Base-by-base conservation (phyloP, 139 green algal genomes). In the Picochlorum sp. region DNA sequence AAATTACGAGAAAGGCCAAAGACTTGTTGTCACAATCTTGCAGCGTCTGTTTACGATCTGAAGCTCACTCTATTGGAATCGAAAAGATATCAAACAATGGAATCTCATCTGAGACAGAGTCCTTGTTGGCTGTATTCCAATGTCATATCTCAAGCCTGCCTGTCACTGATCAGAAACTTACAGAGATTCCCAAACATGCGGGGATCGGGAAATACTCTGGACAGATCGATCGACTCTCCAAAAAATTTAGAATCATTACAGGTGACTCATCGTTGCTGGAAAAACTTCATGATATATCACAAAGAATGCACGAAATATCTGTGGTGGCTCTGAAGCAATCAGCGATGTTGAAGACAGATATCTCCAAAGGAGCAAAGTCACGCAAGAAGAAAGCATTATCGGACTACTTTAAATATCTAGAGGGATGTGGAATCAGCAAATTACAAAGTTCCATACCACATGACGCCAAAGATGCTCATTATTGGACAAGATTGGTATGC, bases 351-450 rank as follows among this genome's bases (percentile, higher is more conserved):
- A 68, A 68, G 4, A 34, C 18, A 14, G 81, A 91, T 38, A 57
- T 65, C 4, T 71, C 65, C 13, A 93, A 95, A 69, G 84, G 82
- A 5, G 84, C 89, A 14, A 78, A 79, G 26, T 65, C 73, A 6
- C 73, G 85, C 16, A 97, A 98, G 79, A 92, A 93, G 77, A 95
- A 96, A 80, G 92, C 89, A 37, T 79, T 98, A 18, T 32, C 41
- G 44, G 64, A 77, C 20, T 68, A 72, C 37, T 69, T 95, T 24
- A 71, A 79, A 47, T 76, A 75, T 5, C 74, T 98, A 62, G 63
- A 54, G 2, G 73, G 21, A 3, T 21, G 85, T 13, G 92, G 92
- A 24, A 70, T 91, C 10, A 88, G 78, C 11, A 67, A 69, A 15
- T 71, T 69, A 4, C 69, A 74, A 16, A 64, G 63, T 3, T 83